Base-by-base conservation (phyloP, 306 rosid genomes). In the Benincasa hispida region DNA sequence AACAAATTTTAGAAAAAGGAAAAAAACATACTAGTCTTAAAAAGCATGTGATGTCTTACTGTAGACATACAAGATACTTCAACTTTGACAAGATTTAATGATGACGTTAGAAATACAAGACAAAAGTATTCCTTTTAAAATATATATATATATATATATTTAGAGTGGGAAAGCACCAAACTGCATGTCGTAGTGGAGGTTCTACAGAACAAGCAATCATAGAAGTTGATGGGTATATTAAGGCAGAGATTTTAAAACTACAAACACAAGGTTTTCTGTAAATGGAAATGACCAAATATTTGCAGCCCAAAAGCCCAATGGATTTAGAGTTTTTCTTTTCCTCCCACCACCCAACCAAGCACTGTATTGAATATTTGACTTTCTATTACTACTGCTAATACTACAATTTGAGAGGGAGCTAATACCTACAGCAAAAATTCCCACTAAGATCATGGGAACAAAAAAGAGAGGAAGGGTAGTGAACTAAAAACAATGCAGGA, bases 381-480 rank as follows among this genome's bases (percentile, higher is more conserved):
- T 70, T 6, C 58, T 47, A 27, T 27, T 47, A 25, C 76, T 47
- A 70, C 76, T 70, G 32, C 76, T 70, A 70, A 27, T 15, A 70
- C 39, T 70, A 25, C 56, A 70, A 11, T 47, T 67, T 45, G 54
- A 30, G 17, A 68, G 54, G 7, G 7, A 53, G 69, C 69, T 53
- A 53, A 19, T 47, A 70, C 76, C 58, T 70, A 47, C 58, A 70
- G 21, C 82, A 67, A 78, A 28, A 84, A 56, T 47, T 66, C 83
- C 93, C 84, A 80, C 81, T 77, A 76, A 47, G 76, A 58, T 74
- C 42, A 79, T 82, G 74, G 76, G 63, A 53, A 82, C 72, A 56
- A 65, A 32, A 30, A 82, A 39, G 39, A 28, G n/a, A n/a, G 47
- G 50, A 57, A 69, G n/a, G 8, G n/a, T 0, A 37, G 58, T 72